A percentile compares a stretch with the other conserved stretches of the same genome.
Conservation (phyloP, 768 basidiomycete species). For the Phlebiopsis flavidoalba region DNA sequence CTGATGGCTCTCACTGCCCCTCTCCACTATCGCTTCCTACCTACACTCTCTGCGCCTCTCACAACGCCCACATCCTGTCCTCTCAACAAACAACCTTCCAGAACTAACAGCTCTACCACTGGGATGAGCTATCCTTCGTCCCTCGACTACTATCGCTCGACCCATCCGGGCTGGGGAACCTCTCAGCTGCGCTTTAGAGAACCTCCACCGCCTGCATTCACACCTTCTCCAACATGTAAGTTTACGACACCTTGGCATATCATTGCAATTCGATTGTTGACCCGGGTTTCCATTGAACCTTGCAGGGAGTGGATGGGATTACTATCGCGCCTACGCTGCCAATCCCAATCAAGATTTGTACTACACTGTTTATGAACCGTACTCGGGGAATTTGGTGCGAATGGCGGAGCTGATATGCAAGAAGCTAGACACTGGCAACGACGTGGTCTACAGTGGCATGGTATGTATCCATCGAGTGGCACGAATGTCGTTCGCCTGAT, state of each 20-base stretch:
- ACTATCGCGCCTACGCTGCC: slow-evolving; percentile 56
- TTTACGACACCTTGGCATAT: slow-evolving; percentile 11
- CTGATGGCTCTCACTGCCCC: neutral
- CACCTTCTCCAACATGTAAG: slow-evolving; percentile 52
- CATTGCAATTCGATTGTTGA: neutral
- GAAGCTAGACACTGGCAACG: slow-evolving; percentile 66
- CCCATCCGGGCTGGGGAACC: slow-evolving; percentile 45
- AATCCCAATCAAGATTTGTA: slow-evolving; percentile 43
- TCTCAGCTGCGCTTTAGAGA: slow-evolving; percentile 30
- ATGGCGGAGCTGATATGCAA: slow-evolving; percentile 43
- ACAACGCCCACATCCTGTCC: neutral
- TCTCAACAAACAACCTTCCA: neutral
- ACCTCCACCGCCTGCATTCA: slow-evolving; percentile 29
- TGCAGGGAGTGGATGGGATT: slow-evolving; percentile 59
- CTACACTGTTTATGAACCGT: slow-evolving; percentile 31
- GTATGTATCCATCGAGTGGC: slow-evolving; percentile 30
- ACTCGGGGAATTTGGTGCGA: slow-evolving; percentile 14
- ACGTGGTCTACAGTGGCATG: slow-evolving; percentile 57
- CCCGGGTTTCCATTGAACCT: neutral
- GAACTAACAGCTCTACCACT: neutral
- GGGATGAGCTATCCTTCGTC: slow-evolving; percentile 2
- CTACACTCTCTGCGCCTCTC: neutral
- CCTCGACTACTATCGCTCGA: slow-evolving; percentile 20
- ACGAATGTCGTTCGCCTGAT: neutral
- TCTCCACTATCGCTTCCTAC: neutral